A percentile compares a stretch with the other conserved stretches of the same genome.
phyloP scores from a whole-genome alignment of 768 basidiomycete genomes.

The Artomyces pyxidatus region DNA sequence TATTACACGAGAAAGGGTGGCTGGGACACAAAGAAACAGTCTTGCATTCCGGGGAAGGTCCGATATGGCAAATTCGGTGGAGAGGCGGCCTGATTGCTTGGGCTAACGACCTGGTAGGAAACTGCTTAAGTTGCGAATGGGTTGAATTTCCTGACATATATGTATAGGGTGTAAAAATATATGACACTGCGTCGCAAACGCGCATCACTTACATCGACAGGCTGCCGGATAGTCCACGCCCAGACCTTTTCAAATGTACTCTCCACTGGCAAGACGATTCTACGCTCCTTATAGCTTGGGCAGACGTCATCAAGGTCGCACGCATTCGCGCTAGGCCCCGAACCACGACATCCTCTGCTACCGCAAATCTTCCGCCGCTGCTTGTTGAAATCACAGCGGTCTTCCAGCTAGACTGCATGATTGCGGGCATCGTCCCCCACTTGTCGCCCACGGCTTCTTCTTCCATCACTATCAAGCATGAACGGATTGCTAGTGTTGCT shows the following conservation, averaged over 20 bases:
- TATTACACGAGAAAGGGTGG: conserved; percentile 95
- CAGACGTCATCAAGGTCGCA: conserved; percentile 86
- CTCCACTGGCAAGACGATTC: conserved; percentile 90
- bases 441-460: conserved; percentile 28
- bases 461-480: conserved; percentile 1
- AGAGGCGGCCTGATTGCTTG: conserved; percentile 82
- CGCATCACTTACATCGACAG: conserved; percentile 84
- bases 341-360: conserved; percentile 31
- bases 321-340: conserved; percentile 60
- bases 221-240: conserved; percentile 73
- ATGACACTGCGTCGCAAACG: conserved; percentile 70
- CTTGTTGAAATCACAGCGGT: conserved; percentile 85
- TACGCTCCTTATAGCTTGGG: conserved; percentile 90
- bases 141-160: neutral
- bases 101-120: conserved; percentile 83
- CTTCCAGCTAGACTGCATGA: conserved; percentile 93
- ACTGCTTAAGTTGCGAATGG: neutral
- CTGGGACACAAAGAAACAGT: conserved; percentile 87
- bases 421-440: conserved; percentile 84
- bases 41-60: conserved; percentile 80
- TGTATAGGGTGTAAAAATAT: conserved; percentile 83
- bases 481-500: conserved; percentile 16
- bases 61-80: conserved; percentile 92
- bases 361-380: conserved; percentile 47
- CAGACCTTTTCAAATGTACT: conserved; percentile 91